Conservation (phyloP, 257 asterid genomes). For the Ocimum tenuiflorum region DNA sequence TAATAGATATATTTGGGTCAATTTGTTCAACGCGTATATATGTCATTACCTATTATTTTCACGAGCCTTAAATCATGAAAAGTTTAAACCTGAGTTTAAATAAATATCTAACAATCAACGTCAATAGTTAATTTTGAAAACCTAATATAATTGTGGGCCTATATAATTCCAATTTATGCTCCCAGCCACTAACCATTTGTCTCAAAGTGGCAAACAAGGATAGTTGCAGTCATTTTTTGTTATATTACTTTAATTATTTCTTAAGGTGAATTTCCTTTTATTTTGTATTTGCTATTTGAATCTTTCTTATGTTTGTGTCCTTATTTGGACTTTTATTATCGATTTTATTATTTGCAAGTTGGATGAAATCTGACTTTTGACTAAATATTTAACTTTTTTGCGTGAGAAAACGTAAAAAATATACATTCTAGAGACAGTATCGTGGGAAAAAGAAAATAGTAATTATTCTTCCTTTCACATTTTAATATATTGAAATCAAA, state of each 20-base stretch:
- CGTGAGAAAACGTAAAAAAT: too few species aligned
- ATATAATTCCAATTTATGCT: background rate
- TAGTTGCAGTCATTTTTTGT: background rate
- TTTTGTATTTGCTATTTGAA: slow-evolving; percentile 1
- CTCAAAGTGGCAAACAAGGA: slow-evolving; percentile 13
- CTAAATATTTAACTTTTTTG: background rate
- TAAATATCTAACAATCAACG: slow-evolving; percentile 1
- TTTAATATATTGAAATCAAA: background rate
- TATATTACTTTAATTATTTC: background rate
- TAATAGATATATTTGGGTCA: too few species aligned
- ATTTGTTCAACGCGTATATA: too few species aligned
- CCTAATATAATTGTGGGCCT: slow-evolving; percentile 14
- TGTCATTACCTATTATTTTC: too few species aligned
- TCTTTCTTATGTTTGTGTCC: background rate
- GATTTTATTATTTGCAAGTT: background rate
- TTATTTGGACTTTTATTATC: slow-evolving; percentile 11
- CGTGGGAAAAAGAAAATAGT: too few species aligned
- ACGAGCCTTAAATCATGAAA: background rate
- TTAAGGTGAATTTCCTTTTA: background rate
- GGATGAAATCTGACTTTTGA: background rate
- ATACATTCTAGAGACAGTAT: too few species aligned
- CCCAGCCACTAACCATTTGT: slow-evolving; percentile 16
- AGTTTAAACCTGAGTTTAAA: background rate
- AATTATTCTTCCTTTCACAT: too few species aligned
- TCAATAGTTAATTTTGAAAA: slow-evolving; percentile 10